Base-by-base conservation (phyloP, 2,329 filamentous ascomycete species). In the Lasiodiplodia theobromae region DNA sequence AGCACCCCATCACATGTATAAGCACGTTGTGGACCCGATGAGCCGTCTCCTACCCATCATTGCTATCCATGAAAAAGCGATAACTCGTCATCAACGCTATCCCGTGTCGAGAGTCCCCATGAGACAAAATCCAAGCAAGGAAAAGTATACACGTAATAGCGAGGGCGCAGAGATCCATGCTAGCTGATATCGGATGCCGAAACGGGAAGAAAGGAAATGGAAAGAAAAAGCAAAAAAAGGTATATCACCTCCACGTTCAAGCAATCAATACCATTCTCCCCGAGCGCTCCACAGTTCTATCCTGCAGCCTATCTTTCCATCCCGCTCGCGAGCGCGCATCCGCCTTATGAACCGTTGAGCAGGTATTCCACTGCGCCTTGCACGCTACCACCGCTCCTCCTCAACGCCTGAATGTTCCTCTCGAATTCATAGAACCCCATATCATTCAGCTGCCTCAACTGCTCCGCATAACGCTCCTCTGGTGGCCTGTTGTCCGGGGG, bases 401-500 rank as follows among this genome's bases (percentile, higher is more conserved):
- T 87, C 75, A 99, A 82, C 5, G 96, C 96, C 68, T 92, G 89
- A 38, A 99, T 89, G 74, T 99, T 99, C 73, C 92, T 85, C 65
- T 99, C 95, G 76, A 98, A 99, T 77, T 99, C 94, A 78, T 89
- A 97, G 82, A 99, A 99, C 3, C 96, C 96, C 96, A 99, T 99
- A 72, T 98, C 96, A 79, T 99, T 99, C 71, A 99, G 83, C 82
- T 98, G 94, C 70, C 93, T 86, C 62, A 99, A 84, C 81, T 99
- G 95, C 38, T 92, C 90, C 3, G 92, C 94, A 74, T 97, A 99
- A 69, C 93, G 86, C 81, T 98, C 96, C 84, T 99, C 96, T 0
- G 96, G 95, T 4, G 96, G 94, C 71, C 95, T 87, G 75, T 86
- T 97, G 81, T 99, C 96, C 2, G 86, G 81, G 5, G 93, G 91